These are phyloP conservation scores for Articulospora tetracladia DNA, from an alignment of 495 filamentous ascomycete species.

Conservation along the genomic window DNA sequence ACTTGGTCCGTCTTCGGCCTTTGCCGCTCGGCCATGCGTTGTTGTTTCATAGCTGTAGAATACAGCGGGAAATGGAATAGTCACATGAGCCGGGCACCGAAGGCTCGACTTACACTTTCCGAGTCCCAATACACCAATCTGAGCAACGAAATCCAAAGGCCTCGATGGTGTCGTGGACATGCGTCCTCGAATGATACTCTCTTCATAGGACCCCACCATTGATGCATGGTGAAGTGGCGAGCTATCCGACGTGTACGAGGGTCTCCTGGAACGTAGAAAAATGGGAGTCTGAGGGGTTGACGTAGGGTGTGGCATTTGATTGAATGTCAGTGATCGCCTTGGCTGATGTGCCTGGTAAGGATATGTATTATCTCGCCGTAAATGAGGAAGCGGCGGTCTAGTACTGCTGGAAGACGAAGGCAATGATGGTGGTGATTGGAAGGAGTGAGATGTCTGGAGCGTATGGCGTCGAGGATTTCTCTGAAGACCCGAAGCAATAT, in stretches of 20 bases:
- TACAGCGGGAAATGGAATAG: conserved; percentile 90
- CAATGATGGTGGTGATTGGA: conserved; percentile 21
- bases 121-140: conserved; percentile 90
- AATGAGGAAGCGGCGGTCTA: conserved; percentile 25
- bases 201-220: conserved; percentile 97
- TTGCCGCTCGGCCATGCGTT: conserved; percentile 52
- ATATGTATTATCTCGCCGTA: conserved; percentile 31
- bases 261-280: conserved; percentile 55
- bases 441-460: conserved; percentile 28
- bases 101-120: conserved; percentile 86
- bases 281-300: conserved; percentile 59
- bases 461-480: conserved; percentile 23
- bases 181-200: conserved; percentile 88
- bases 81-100: conserved; percentile 86
- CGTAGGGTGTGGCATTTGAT: conserved; percentile 35
- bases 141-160: conserved; percentile 88
- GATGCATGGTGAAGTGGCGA: conserved; percentile 82
- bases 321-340: conserved; percentile 59
- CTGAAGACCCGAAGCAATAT: conserved; percentile 20
- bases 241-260: conserved; percentile 69
- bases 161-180: conserved; percentile 98
- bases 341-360: conserved; percentile 69
- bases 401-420: conserved; percentile 15
- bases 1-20: conserved; percentile 78
- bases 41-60: conserved; percentile 87